Evolutionary conservation across 2,329 filamentous ascomycete species (phyloP).

Genomic region (Alternaria panax): DNA sequence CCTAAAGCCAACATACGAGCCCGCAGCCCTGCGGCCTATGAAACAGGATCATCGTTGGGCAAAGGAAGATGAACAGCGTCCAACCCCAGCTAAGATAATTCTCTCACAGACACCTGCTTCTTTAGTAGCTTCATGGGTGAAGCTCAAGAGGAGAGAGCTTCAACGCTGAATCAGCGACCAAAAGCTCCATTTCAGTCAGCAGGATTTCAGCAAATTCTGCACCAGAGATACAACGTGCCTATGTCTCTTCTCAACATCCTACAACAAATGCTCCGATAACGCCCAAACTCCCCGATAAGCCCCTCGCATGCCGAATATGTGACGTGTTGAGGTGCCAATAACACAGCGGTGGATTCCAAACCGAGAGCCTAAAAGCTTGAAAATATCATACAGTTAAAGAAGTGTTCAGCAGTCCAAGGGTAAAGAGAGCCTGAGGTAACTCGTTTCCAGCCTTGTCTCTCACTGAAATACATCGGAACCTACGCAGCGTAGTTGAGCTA

Average conservation of each 20-base stretch:
- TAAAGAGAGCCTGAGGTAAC: not conserved
- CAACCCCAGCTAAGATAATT: not conserved
- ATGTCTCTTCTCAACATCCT: not conserved
- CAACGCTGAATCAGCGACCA: not conserved
- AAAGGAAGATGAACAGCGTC: not conserved
- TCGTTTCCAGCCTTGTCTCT: not conserved
- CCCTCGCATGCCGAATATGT: not conserved
- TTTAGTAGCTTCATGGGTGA: not conserved
- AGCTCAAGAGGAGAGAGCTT: not conserved
- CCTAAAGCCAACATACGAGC: not conserved
- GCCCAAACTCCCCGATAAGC: constrained; percentile 7
- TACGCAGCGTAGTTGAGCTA: not conserved
- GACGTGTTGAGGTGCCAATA: not conserved
- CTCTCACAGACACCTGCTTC: not conserved
- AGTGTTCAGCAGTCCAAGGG: not conserved
- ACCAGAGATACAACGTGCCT: not conserved
- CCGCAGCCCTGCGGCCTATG: not conserved
- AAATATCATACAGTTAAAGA: not conserved
- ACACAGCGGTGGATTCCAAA: not conserved
- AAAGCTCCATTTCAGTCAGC: not conserved
- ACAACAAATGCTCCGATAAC: constrained; percentile 6
- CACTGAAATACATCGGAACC: not conserved
- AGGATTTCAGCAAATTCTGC: not conserved
- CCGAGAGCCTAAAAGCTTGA: not conserved
- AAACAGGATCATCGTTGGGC: not conserved